phyloP scores from a whole-genome alignment of 441 rosid genomes.

The Syzygium syzygioides region DNA sequence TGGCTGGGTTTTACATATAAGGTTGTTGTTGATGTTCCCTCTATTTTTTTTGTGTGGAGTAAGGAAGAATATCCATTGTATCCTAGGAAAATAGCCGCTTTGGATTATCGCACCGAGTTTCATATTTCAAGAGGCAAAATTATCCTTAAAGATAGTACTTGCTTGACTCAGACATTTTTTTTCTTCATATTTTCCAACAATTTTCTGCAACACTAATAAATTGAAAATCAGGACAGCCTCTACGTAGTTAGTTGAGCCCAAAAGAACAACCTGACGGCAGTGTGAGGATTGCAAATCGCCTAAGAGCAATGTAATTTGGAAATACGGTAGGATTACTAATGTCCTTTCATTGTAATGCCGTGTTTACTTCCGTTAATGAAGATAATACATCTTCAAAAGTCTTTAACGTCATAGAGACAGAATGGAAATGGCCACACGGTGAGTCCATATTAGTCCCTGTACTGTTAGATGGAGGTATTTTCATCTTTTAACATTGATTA shows the following conservation, averaged over 20 bases:
- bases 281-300: background rate
- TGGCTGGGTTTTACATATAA: too few species aligned
- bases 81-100: too few species aligned
- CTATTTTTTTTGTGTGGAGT: too few species aligned
- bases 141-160: too few species aligned
- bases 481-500: background rate
- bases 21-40: too few species aligned
- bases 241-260: background rate
- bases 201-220: background rate
- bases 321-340: background rate
- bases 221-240: background rate
- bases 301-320: background rate
- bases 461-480: background rate
- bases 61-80: too few species aligned
- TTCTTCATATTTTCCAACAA: background rate
- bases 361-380: background rate
- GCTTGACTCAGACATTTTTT: too few species aligned
- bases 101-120: too few species aligned
- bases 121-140: too few species aligned
- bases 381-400: background rate
- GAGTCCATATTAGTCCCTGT: background rate
- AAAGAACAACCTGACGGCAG: background rate
- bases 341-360: background rate
- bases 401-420: background rate
- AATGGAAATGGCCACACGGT: background rate